A percentile compares a stretch with the other conserved stretches of the same genome.
Conservation (phyloP, 306 rosid species). For the Astragalus membranaceus region DNA sequence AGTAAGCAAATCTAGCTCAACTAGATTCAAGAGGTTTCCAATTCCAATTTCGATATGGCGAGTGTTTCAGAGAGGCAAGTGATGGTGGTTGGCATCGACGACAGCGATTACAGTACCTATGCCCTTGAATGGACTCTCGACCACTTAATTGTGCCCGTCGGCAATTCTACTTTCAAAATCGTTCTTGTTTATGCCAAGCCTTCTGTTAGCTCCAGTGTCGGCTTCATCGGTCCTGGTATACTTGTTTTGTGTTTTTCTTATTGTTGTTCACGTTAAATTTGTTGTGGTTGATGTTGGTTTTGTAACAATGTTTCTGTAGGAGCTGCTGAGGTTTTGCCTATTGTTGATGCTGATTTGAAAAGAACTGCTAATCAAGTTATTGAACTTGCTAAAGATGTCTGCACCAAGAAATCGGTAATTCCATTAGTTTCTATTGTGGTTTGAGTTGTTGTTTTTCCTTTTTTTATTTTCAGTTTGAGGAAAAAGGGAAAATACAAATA, state of each 20-base stretch:
- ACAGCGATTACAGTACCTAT: slow-evolving; percentile 49
- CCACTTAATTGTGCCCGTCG: slow-evolving; percentile 30
- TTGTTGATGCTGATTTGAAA: slow-evolving; percentile 48
- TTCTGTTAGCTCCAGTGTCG: slow-evolving; percentile 28
- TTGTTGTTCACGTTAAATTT: not conserved
- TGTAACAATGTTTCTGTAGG: slow-evolving; percentile 21
- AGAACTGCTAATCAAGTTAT: slow-evolving; percentile 27
- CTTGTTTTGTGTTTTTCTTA: not conserved
- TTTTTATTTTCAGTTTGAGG: too few species aligned
- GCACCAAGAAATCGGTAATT: slow-evolving; percentile 44
- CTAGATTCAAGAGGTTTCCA: too few species aligned
- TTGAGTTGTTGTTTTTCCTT: too few species aligned
- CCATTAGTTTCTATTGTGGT: not conserved
- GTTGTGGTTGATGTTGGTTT: not conserved
- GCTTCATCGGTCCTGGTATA: slow-evolving; percentile 70
- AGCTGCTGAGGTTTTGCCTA: slow-evolving; percentile 44
- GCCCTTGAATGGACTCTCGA: slow-evolving; percentile 65
- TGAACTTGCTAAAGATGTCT: slow-evolving; percentile 34
- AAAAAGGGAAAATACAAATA: too few species aligned
- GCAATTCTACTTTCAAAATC: slow-evolving; percentile 41
- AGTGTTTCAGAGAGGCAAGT: slow-evolving; percentile 39
- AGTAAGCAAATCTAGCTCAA: too few species aligned
- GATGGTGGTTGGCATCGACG: slow-evolving; percentile 66
- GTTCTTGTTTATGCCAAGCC: slow-evolving; percentile 61
- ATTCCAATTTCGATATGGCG: not conserved